Percentiles rank a stretch among this genome's conserved stretches.
Evolutionary conservation across 805 yeast species (phyloP).

Genomic region (Candida sphagnicola): DNA sequence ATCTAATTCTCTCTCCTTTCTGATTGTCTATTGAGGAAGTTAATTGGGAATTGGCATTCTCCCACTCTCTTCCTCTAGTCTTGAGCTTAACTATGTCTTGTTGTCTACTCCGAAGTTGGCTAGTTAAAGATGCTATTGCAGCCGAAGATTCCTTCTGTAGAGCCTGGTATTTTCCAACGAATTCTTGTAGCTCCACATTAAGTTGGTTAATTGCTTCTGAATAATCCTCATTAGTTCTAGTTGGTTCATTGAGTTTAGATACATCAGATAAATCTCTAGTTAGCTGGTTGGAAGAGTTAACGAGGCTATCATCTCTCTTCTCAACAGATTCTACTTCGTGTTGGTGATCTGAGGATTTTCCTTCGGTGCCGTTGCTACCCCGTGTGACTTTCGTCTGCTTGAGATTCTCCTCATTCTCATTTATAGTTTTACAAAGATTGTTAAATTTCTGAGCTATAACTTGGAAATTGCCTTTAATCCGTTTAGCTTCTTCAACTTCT

Average conservation of each 20-base stretch:
- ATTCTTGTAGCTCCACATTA: slow-evolving; percentile 20
- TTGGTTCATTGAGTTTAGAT: slow-evolving; percentile 2
- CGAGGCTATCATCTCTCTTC: too few species aligned
- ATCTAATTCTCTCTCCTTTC: slow-evolving; percentile 39
- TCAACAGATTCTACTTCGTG: too few species aligned
- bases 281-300: too few species aligned
- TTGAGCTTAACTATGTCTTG: slow-evolving; percentile 12
- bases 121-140: slow-evolving; percentile 18
- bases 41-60: slow-evolving; percentile 34
- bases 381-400: too few species aligned
- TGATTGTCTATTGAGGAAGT: slow-evolving; percentile 42
- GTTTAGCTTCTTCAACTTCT: slow-evolving; percentile 20
- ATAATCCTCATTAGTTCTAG: slow-evolving; percentile 17
- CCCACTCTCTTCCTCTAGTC: slow-evolving; percentile 11
- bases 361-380: too few species aligned
- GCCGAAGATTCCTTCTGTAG: slow-evolving; percentile 19
- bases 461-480: slow-evolving; percentile 17
- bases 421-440: slow-evolving; percentile 11
- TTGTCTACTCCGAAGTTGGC: slow-evolving; percentile 18
- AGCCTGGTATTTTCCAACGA: slow-evolving; percentile 13
- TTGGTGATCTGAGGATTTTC: too few species aligned
- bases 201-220: slow-evolving; percentile 12
- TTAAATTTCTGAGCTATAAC: slow-evolving; percentile 17
- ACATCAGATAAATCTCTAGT: not conserved
- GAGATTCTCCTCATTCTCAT: not conserved